These are phyloP conservation scores for Corchorus capsularis DNA, from an alignment of 345 rosid species.

Conservation along the genomic window DNA sequence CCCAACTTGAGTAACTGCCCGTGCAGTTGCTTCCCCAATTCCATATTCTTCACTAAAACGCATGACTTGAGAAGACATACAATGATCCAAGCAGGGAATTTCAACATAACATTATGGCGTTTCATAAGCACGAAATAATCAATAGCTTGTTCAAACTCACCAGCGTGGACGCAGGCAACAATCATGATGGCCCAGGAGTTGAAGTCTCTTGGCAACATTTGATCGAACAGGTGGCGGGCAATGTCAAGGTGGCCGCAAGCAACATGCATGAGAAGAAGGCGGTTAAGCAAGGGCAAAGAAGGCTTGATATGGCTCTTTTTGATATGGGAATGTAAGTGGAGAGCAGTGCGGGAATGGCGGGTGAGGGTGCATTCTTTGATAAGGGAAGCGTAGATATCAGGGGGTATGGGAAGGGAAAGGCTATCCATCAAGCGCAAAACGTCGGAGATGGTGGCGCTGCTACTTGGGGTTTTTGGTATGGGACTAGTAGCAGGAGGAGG, in stretches of 20 bases:
- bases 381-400: conserved; percentile 56
- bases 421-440: conserved; percentile 54
- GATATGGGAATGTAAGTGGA: conserved; percentile 49
- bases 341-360: conserved; percentile 45
- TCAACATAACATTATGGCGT: conserved; percentile 14
- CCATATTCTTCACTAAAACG: conserved; percentile 43
- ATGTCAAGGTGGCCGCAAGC: conserved; percentile 46
- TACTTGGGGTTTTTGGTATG: background rate
- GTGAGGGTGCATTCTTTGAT: conserved; percentile 53
- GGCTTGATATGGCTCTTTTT: conserved; percentile 35
- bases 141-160: conserved; percentile 44
- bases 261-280: conserved; percentile 48
- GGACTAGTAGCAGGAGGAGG: background rate
- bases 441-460: conserved; percentile 31
- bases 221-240: conserved; percentile 65
- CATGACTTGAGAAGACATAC: conserved; percentile 55
- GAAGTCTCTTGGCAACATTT: conserved; percentile 54
- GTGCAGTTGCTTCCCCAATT: conserved; percentile 68
- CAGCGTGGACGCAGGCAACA: conserved; percentile 42
- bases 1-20: conserved; percentile 61
- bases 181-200: conserved; percentile 62
- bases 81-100: conserved; percentile 49
- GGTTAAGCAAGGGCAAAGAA: conserved; percentile 38
- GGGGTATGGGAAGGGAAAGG: conserved; percentile 47
- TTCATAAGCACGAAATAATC: conserved; percentile 46